phyloP scores from a whole-genome alignment of 176 grass and related monocot species.

The Eleusine coracana region DNA sequence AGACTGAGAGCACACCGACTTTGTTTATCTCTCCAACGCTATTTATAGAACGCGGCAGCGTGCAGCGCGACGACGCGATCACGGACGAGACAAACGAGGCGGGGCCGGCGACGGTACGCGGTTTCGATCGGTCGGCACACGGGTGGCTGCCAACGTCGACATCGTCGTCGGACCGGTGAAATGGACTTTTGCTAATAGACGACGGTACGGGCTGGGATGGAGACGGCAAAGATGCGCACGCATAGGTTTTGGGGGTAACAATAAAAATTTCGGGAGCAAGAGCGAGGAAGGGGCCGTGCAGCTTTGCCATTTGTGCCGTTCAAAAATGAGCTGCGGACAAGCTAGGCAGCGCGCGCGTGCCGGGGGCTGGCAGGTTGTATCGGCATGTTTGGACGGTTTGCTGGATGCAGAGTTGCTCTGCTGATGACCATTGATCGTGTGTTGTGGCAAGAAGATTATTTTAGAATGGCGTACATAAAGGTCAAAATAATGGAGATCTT shows the following conservation, averaged over 20 bases:
- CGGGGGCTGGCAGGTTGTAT: not conserved
- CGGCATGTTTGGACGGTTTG: not conserved
- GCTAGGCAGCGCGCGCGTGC: not conserved
- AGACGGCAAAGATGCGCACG: constrained; percentile 3
- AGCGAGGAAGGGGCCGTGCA: not conserved
- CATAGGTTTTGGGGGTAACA: not conserved
- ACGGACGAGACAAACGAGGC: not conserved
- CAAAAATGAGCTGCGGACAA: not conserved
- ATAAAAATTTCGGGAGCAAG: not conserved
- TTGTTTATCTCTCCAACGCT: not conserved
- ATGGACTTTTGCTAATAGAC: not conserved
- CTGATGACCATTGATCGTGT: too few species aligned
- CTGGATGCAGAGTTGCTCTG: not conserved
- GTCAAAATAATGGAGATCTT: too few species aligned
- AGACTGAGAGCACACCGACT: not conserved
- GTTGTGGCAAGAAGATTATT: too few species aligned
- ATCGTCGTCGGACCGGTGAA: not conserved
- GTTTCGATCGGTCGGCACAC: constrained; percentile 16
- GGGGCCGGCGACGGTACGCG: not conserved
- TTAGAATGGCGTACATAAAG: too few species aligned
- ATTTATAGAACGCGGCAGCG: not conserved
- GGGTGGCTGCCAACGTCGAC: not conserved
- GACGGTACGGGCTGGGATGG: not conserved
- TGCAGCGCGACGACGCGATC: not conserved
- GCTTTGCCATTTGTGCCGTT: not conserved